Base-by-base conservation (phyloP, 108 stramenopile species). In the Aureococcus anophagefferens region DNA sequence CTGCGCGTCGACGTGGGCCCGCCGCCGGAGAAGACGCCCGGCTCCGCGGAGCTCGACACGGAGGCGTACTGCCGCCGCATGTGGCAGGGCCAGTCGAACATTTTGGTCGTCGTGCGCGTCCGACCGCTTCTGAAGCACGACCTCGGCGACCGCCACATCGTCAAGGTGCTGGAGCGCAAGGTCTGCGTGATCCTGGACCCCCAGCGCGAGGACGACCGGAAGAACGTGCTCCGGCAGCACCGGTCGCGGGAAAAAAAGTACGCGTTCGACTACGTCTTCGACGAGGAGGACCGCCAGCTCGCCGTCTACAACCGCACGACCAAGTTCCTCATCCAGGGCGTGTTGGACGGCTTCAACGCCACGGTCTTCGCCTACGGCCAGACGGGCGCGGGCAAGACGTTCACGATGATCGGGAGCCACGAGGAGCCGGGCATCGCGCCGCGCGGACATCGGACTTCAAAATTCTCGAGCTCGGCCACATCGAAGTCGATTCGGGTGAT, bases 111-210 rank as follows among this genome's bases (percentile, higher is more conserved):
- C 4, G 85, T 85, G 29, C 76, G 85, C 4, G 72, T 83, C 29
- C 68, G 85, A 17, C 85, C 85, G 11, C 76, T 85, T 34, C 72
- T 82, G 72, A 65, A 68, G 31, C 82, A 82, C 44, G 85, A 85
- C 40, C 71, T 69, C n/a, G 67, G 71, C 40, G 65, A 76, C 25
- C 79, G 76, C 46, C 59, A 75, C 31, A 74, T 74, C 5, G 77
- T 77, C 33, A 34, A 79, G 62, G 83, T 84, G 7, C 62, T 86
- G 40, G 85, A 86, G 29, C 33, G 66, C 51, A 77, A 72, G 44
- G 81, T 86, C 29, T 80, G 85, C 17, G 76, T 85, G 7, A 45
- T 83, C 40, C 46, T 84, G 76, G 86, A 86, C 69, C 82, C 83
- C 4, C 59, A 70, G 14, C 64, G 76, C 46, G 69, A 72, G 28